Base-by-base conservation (phyloP, 345 rosid genomes). In the Brassica cretica region DNA sequence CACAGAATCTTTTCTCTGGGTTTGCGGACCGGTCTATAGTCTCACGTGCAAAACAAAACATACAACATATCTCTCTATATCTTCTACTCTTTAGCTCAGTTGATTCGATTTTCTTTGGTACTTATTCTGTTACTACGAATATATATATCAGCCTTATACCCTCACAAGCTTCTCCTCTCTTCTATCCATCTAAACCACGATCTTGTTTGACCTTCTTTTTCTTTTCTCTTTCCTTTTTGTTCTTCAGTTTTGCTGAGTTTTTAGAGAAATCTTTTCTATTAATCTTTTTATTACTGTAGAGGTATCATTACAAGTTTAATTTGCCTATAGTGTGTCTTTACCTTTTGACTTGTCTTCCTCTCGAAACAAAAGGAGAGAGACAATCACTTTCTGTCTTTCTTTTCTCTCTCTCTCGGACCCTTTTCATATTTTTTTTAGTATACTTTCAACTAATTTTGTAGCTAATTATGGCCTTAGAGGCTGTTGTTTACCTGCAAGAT, bases 401-500 rank as follows among this genome's bases (percentile, higher is more conserved):
- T 44, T 58, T 61, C 24, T 68, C 51, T 39, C 37, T 59, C 29
- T 12, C 60, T 74, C 30, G 19, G 18, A 62, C 29, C 24, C 72
- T 72, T 72, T 78, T 41, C 58, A 77, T 58, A 18, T 18, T 64
- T 51, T 25, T 6, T 35, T 58, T 33, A 72, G 37, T 29, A 49
- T 69, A 49, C 44, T 49, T 25, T 74, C 66, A 29, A 64, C 33
- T n/a, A 64, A 27, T 5, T 21, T 70, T 9, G 27, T 30, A 44
- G 29, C 53, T 70, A 81, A 67, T 66, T 19, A 90, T 93, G 98
- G 94, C 94, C 24, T 83, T 91, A 56, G 84, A 81, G 71, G 88
- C 97, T 19, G 87, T 88, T 56, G 91, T 91, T 66, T 91, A 85
- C 84, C 84, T 92, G 16, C 89, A 85, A 84, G 91, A 88, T 68